phyloP scores from a whole-genome alignment of 768 basidiomycete species.

The Agrocybe chaxingu region DNA sequence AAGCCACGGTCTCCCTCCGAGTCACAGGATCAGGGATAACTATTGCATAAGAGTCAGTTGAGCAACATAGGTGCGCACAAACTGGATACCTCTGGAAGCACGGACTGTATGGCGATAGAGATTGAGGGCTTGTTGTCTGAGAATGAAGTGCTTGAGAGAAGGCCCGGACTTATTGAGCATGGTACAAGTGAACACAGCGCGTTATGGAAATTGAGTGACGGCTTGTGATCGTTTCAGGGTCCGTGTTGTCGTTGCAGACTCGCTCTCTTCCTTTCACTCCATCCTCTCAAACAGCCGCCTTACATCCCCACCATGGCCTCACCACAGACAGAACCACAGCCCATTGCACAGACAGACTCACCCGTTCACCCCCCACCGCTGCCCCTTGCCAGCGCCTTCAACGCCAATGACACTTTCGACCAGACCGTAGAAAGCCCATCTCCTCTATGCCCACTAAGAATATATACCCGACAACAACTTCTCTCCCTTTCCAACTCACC shows the following conservation, averaged over 20 bases:
- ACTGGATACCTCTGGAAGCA: conserved; percentile 55
- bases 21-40: conserved; percentile 61
- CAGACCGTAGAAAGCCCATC: conserved; percentile 25
- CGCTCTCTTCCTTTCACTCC: conserved; percentile 15
- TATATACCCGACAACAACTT: conserved; percentile 70
- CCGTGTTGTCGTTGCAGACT: conserved; percentile 30
- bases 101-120: conserved; percentile 70
- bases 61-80: conserved; percentile 4
- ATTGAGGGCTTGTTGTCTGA: conserved; percentile 55
- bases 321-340: conserved; percentile 6
- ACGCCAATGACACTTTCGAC: conserved; percentile 13
- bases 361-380: conserved; percentile 12
- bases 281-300: conserved; percentile 11
- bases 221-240: conserved; percentile 37
- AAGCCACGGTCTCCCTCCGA: conserved; percentile 62
- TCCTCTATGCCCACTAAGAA: conserved; percentile 44
- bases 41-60: conserved; percentile 21
- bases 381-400: conserved; percentile 15
- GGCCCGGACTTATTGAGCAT: conserved; percentile 22
- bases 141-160: conserved; percentile 74
- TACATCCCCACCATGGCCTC: conserved; percentile 16
- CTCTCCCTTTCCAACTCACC: conserved; percentile 73
- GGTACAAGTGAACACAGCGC: conserved; percentile 9
- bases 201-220: conserved; percentile 23
- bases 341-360: conserved; percentile 4